Percentiles rank a stretch among this genome's conserved stretches.
Evolutionary conservation across 345 rosid genomes (phyloP).

Genomic region (Moringa oleifera): DNA sequence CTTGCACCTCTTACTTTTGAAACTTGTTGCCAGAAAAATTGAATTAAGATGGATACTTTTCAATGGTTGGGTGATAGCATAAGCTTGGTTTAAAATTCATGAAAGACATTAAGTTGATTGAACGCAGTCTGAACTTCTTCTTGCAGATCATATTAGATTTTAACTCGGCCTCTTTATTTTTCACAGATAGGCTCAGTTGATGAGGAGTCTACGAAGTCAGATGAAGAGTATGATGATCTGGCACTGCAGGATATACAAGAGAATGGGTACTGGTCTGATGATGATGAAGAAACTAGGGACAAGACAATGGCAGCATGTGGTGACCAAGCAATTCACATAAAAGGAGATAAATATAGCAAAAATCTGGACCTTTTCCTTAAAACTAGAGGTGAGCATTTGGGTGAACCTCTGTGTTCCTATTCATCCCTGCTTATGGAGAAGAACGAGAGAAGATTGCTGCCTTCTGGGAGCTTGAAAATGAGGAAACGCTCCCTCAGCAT

Average conservation of each 20-base stretch:
- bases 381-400: constrained; percentile 37
- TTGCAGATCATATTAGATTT: too few relatives aligned
- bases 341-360: constrained; percentile 45
- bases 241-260: constrained; percentile 68
- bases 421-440: constrained; percentile 36
- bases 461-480: constrained; percentile 34
- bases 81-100: too few relatives aligned
- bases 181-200: constrained; percentile 93
- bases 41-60: too few relatives aligned
- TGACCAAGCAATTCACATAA: constrained; percentile 5
- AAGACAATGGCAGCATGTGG: constrained; percentile 15
- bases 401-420: constrained; percentile 47
- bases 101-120: too few relatives aligned
- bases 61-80: too few relatives aligned
- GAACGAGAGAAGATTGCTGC: constrained; percentile 24
- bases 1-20: too few relatives aligned
- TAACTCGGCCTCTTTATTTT: background rate
- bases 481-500: constrained; percentile 83
- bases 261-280: constrained; percentile 64
- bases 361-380: constrained; percentile 55
- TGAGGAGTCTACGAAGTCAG: constrained; percentile 89
- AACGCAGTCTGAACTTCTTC: too few relatives aligned
- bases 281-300: constrained; percentile 41
- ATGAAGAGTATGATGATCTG: constrained; percentile 96
- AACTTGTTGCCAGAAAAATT: too few relatives aligned